phyloP scores from a whole-genome alignment of 2,329 filamentous ascomycete genomes.

The Emydomyces testavorans region DNA sequence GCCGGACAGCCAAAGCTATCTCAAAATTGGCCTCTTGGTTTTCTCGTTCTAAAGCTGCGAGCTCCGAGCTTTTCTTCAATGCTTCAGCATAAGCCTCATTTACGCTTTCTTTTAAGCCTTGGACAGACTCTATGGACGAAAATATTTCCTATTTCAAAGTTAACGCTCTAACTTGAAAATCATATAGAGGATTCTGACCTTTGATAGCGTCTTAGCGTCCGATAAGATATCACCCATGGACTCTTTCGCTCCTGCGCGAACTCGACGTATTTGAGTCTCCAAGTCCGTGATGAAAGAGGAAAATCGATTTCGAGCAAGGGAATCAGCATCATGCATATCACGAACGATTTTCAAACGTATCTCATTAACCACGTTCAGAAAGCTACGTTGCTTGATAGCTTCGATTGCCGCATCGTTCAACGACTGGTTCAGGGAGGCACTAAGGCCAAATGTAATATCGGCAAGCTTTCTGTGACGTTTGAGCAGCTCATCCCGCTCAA shows the following conservation, averaged over 20 bases:
- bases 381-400: slow-evolving; percentile 24
- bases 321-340: slow-evolving; percentile 27
- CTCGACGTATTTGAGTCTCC: slow-evolving; percentile 20
- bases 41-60: slow-evolving; percentile 21
- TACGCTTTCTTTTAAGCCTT: slow-evolving; percentile 14
- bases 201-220: slow-evolving; percentile 10
- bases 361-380: slow-evolving; percentile 23
- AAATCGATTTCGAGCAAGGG: slow-evolving; percentile 20
- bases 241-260: slow-evolving; percentile 18
- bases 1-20: slow-evolving; percentile 24
- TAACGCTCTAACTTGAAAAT: background rate
- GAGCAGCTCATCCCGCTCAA: slow-evolving; percentile 42
- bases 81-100: slow-evolving; percentile 19
- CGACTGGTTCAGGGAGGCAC: slow-evolving; percentile 26
- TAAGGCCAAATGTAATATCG: slow-evolving; percentile 28
- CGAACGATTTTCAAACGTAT: slow-evolving; percentile 24
- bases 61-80: slow-evolving; percentile 22
- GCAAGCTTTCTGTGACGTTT: slow-evolving; percentile 31
- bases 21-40: slow-evolving; percentile 22
- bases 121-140: slow-evolving; percentile 13
- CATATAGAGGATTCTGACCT: slow-evolving; percentile 8
- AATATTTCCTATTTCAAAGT: slow-evolving; percentile 20
- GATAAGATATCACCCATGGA: slow-evolving; percentile 11
- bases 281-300: slow-evolving; percentile 21
- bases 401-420: slow-evolving; percentile 24